Evolutionary conservation across 345 rosid species (phyloP).

Genomic region (Cardiospermum halicacabum): DNA sequence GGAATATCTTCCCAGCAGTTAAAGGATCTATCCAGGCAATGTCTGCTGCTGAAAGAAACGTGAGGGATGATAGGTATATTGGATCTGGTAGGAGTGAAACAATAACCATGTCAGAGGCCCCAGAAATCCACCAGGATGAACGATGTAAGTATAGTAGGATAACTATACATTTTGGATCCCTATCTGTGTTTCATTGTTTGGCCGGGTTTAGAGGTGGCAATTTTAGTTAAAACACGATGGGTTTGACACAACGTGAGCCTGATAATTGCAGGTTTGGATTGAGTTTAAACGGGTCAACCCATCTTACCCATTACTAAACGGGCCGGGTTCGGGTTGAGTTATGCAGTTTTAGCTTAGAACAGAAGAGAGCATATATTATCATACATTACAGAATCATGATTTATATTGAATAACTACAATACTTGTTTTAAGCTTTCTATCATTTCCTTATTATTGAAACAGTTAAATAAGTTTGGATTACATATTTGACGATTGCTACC

Average conservation of each 20-base stretch:
- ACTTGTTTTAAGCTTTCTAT: not conserved
- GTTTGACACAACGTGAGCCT: no score
- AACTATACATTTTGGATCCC: constrained; percentile 8
- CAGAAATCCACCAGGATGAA: constrained; percentile 49
- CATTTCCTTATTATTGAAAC: not conserved
- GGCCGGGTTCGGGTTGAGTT: no score
- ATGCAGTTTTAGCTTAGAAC: not conserved
- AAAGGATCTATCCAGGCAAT: constrained; percentile 45
- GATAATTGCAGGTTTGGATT: no score
- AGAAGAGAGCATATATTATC: not conserved
- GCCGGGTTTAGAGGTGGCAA: no score
- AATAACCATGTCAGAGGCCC: constrained; percentile 46
- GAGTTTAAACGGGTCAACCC: no score
- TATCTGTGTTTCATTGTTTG: not conserved
- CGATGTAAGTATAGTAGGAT: constrained; percentile 43
- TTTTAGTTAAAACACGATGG: no score
- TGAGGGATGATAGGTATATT: constrained; percentile 49
- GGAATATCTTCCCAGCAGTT: constrained; percentile 34
- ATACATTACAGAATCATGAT: not conserved
- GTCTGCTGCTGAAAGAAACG: constrained; percentile 47
- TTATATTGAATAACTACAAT: not conserved
- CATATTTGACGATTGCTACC: not conserved
- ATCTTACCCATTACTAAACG: no score
- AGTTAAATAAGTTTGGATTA: not conserved
- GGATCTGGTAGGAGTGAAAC: constrained; percentile 42